These are phyloP conservation scores for Dianthus caryophyllus DNA, from an alignment of 148 eudicot species.

Conservation along the genomic window DNA sequence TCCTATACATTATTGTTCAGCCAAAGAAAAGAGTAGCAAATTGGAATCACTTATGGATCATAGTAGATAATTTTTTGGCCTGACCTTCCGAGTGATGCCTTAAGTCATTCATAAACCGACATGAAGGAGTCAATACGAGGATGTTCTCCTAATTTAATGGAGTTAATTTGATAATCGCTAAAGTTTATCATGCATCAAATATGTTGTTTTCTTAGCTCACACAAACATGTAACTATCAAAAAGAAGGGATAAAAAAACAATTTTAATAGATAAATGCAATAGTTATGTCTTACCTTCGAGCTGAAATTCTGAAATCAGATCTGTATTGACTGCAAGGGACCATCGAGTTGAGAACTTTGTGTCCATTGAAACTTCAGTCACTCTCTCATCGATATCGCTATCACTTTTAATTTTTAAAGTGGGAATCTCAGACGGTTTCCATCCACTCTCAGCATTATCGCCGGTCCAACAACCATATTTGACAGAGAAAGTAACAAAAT, in stretches of 20 bases:
- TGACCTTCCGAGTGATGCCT: no score
- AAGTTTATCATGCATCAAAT: not conserved
- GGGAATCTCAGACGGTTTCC: slow-evolving; percentile 76
- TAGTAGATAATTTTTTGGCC: no score
- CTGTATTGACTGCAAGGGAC: slow-evolving; percentile 73
- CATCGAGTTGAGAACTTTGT: slow-evolving; percentile 68
- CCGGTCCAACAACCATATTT: slow-evolving; percentile 71
- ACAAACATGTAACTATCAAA: not conserved
- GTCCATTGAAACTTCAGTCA: slow-evolving; percentile 59
- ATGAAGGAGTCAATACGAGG: not conserved
- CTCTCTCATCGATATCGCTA: slow-evolving; percentile 36
- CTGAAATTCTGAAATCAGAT: slow-evolving; percentile 64
- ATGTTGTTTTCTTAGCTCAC: not conserved
- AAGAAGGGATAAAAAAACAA: not conserved
- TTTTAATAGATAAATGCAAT: not conserved
- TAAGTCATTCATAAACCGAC: no score
- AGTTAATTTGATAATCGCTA: not conserved
- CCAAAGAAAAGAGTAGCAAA: no score
- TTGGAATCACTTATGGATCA: no score
- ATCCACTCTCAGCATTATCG: slow-evolving; percentile 52
- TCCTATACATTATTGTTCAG: not conserved
- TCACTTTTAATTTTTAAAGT: slow-evolving; percentile 46
- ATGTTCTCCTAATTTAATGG: not conserved
- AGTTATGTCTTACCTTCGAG: slow-evolving; percentile 54
- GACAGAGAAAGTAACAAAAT: slow-evolving; percentile 84